Conservation (phyloP, 805 yeast species). For the Metschnikowia hibisci region DNA sequence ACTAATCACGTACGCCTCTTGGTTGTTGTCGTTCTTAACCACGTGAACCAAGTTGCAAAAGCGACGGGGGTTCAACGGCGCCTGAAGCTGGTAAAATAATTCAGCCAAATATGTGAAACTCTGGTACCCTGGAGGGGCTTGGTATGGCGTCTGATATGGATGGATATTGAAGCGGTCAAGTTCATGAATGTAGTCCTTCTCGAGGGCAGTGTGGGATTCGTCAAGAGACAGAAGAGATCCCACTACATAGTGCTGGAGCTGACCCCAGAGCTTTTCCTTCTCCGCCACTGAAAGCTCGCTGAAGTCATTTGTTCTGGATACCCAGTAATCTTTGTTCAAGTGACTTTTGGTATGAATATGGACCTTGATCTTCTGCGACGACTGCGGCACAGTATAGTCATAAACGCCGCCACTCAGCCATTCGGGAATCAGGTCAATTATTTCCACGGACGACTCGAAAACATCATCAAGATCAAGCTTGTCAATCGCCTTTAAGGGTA, state of each 20-base stretch:
- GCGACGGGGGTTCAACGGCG: conserved; percentile 33
- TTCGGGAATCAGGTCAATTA: conserved; percentile 11
- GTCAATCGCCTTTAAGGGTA: conserved; percentile 12
- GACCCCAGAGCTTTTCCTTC: conserved; percentile 10
- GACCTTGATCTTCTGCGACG: conserved; percentile 11
- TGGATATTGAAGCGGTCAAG: conserved; percentile 24
- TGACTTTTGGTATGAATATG: conserved; percentile 11
- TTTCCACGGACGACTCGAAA: conserved; percentile 8
- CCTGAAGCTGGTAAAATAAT: conserved; percentile 33
- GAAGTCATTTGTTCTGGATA: conserved; percentile 16
- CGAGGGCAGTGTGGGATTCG: conserved; percentile 34
- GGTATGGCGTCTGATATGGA: conserved; percentile 11
- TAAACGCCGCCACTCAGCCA: conserved; percentile 14
- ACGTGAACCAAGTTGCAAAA: conserved; percentile 37
- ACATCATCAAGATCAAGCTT: conserved; percentile 11
- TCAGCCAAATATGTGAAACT: conserved; percentile 28
- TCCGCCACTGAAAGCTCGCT: conserved; percentile 11
- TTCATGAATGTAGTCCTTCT: conserved; percentile 34
- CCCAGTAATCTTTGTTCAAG: conserved; percentile 18
- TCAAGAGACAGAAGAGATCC: conserved; percentile 16
- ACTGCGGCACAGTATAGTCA: conserved; percentile 15
- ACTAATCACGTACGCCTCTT: conserved; percentile 30
- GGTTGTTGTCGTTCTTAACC: conserved; percentile 14
- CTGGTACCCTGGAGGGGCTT: conserved; percentile 14
- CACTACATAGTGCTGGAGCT: conserved; percentile 11